A percentile compares a stretch with the other conserved stretches of the same genome.
These are phyloP conservation scores for Chaetomium sp. DNA, from an alignment of 2,329 filamentous ascomycete genomes.

Conservation along the genomic window DNA sequence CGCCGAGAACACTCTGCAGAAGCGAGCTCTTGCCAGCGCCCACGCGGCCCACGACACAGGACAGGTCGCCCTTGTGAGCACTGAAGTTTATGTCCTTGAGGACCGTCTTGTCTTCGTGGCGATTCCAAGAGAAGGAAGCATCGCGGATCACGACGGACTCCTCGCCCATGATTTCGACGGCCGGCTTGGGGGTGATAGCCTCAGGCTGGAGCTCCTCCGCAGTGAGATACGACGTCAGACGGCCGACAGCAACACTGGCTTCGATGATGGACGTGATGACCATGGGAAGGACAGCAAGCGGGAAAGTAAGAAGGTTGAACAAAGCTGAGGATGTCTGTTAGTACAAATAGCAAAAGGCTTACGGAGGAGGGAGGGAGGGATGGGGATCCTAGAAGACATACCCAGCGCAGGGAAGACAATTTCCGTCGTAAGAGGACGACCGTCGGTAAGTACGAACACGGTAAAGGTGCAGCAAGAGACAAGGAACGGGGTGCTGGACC, in stretches of 20 bases:
- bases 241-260: slow-evolving; percentile 82
- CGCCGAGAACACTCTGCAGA: slow-evolving; percentile 79
- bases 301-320: slow-evolving; percentile 95
- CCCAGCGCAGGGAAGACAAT: slow-evolving; percentile 86
- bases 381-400: slow-evolving; percentile 12
- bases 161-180: slow-evolving; percentile 71
- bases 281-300: slow-evolving; percentile 90
- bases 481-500: slow-evolving; percentile 94
- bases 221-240: slow-evolving; percentile 75
- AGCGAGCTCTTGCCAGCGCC: slow-evolving; percentile 92
- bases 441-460: slow-evolving; percentile 80
- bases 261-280: slow-evolving; percentile 96
- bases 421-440: slow-evolving; percentile 78
- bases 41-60: slow-evolving; percentile 90
- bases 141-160: slow-evolving; percentile 79
- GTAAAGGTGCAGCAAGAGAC: slow-evolving; percentile 96
- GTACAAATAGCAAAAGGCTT: slow-evolving; percentile 28
- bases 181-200: slow-evolving; percentile 63
- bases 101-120: slow-evolving; percentile 62
- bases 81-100: slow-evolving; percentile 82
- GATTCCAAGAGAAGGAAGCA: slow-evolving; percentile 92
- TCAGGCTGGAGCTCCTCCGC: slow-evolving; percentile 87
- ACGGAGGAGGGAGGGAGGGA: neutral
- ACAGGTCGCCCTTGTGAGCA: slow-evolving; percentile 86
- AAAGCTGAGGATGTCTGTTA: slow-evolving; percentile 46